Percentiles rank a stretch among this genome's conserved stretches.
Conservation (phyloP, 2,329 filamentous ascomycete species). For the Botrytis elliptica region DNA sequence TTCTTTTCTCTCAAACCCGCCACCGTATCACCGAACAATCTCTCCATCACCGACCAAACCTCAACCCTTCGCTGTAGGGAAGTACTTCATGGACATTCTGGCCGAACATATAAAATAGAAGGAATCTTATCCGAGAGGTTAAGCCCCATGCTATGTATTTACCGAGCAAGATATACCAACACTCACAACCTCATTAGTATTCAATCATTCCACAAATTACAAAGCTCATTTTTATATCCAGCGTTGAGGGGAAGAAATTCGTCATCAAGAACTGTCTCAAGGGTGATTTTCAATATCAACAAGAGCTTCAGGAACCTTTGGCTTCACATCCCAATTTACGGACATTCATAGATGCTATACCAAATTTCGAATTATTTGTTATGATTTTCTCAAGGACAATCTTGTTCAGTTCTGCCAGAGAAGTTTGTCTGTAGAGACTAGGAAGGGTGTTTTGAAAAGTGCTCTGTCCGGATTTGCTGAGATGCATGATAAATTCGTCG, state of each 20-base stretch:
- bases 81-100: background rate
- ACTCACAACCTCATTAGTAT: too few relatives aligned
- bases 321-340: background rate
- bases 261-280: slow-evolving; percentile 7
- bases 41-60: background rate
- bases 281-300: slow-evolving; percentile 7
- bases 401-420: slow-evolving; percentile 9
- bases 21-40: background rate
- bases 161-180: background rate
- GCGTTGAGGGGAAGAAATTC: background rate
- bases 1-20: too few relatives aligned
- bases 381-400: slow-evolving; percentile 6
- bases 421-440: background rate
- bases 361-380: background rate
- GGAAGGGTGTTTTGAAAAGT: slow-evolving; percentile 46
- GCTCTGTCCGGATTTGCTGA: slow-evolving; percentile 43
- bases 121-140: background rate
- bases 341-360: background rate
- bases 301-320: background rate
- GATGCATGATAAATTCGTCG: slow-evolving; percentile 42
- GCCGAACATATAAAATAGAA: background rate
- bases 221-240: background rate
- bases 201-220: background rate
- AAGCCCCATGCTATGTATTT: background rate
- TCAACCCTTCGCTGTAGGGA: background rate